Evolutionary conservation across 805 yeast genomes (phyloP).

Genomic region (Wickerhamiella sergipiensis): DNA sequence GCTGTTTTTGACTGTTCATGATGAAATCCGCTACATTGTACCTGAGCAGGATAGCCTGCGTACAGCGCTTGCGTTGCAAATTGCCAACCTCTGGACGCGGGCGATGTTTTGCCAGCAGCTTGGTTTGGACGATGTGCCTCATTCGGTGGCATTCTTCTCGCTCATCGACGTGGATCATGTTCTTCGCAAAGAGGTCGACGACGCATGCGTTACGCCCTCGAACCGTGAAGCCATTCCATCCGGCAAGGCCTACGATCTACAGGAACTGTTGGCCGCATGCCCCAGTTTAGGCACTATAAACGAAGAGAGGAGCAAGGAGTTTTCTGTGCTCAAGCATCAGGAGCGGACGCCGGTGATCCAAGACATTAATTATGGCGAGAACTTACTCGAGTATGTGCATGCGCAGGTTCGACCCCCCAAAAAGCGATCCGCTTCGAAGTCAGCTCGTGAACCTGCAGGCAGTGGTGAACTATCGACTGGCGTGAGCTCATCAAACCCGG

Average conservation of each 20-base stretch:
- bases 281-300: conserved; percentile 10
- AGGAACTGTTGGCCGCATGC: conserved; percentile 29
- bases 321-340: neutral
- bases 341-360: conserved; percentile 5
- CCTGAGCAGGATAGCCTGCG: conserved; percentile 59
- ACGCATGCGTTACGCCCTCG: conserved; percentile 87
- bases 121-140: conserved; percentile 83
- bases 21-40: conserved; percentile 75
- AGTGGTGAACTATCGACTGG: neutral
- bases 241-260: conserved; percentile 66
- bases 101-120: conserved; percentile 88
- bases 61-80: conserved; percentile 72
- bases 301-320: neutral
- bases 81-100: conserved; percentile 89
- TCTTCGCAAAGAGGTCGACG: conserved; percentile 80
- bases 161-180: conserved; percentile 84
- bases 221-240: conserved; percentile 55
- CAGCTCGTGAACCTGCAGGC: neutral
- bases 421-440: neutral
- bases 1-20: conserved; percentile 80
- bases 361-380: conserved; percentile 4
- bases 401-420: conserved; percentile 10
- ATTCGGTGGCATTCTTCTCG: conserved; percentile 88
- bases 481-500: neutral
- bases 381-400: conserved; percentile 6